Evolutionary conservation across 108 stramenopile species (phyloP), one percentile per base, ranked within the genome.

Genomic region (Skeletonema potamos): DNA sequence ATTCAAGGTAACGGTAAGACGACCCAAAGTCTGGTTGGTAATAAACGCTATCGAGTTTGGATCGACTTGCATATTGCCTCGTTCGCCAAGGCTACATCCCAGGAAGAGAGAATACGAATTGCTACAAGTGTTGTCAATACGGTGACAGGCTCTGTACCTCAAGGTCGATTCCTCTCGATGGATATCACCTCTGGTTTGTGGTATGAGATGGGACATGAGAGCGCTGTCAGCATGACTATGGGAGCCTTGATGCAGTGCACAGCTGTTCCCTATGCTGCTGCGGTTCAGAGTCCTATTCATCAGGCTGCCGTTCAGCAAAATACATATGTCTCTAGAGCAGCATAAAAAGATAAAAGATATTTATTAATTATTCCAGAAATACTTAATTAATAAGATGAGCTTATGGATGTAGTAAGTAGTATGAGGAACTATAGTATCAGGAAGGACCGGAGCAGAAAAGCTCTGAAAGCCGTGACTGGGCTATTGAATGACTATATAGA

Each of bases 1-100:
- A 70, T 80, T 17, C 74, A 74, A 27, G 79, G 74, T 29, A 30
- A 26, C 11, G 74, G 79, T 8, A 71, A 70, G 68, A 71, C 61
- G 8, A 80, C 74, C 11, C 46, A 48, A 4, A 70, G 65, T 4
- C 74, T 80, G 5, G 68, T 80, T 13, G 79, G 79, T 12, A 80
- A 80, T 43, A 33, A 64, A 51, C 79, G 79, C 9, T 80, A 63
- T 61, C 58, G 69, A 28, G 79, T 80, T 0, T 80, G 73, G 79
- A 69, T 80, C 58, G 61, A 75, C 30, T 12, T 75, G 3, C 66
- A 76, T 32, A 48, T 7, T n/a, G 46, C 37, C 28, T 12, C 68
- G 17, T 80, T 76, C 43, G 72, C 73, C 54, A 73, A 72, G 54
- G 73, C 73, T 12, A 32, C 60, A 18, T 32, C 28, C 12, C 44